phyloP scores from a whole-genome alignment of 192 early-diverging fungal genomes.

The Pilobolus umbonatus region DNA sequence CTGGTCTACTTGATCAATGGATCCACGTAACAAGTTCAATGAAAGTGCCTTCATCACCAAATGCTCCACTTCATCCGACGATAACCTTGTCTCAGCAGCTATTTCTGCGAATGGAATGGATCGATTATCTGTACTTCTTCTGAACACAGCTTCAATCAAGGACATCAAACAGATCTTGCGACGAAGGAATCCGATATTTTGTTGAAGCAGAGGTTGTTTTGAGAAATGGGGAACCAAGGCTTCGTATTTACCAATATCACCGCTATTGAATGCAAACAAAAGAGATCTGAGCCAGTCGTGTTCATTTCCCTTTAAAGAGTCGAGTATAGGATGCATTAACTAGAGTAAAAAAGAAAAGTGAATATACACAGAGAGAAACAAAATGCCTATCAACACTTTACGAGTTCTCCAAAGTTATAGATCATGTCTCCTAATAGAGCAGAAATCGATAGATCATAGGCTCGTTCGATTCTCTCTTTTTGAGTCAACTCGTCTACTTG shows the following conservation, averaged over 20 bases:
- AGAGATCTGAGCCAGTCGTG: constrained; percentile 83
- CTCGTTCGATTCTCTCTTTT: constrained; percentile 81
- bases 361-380: neutral
- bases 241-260: constrained; percentile 92
- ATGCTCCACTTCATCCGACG: constrained; percentile 88
- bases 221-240: constrained; percentile 65
- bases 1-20: constrained; percentile 93
- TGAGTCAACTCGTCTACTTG: constrained; percentile 72
- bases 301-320: constrained; percentile 67
- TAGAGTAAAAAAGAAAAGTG: constrained; percentile 30
- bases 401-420: constrained; percentile 99
- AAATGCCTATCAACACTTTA: constrained; percentile 35
- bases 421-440: constrained; percentile 93
- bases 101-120: constrained; percentile 76
- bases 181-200: constrained; percentile 68
- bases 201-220: constrained; percentile 76
- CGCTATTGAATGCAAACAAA: constrained; percentile 89
- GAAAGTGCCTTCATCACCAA: constrained; percentile 97
- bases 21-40: constrained; percentile 86
- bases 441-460: constrained; percentile 85
- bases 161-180: constrained; percentile 99
- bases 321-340: constrained; percentile 87
- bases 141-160: constrained; percentile 91
- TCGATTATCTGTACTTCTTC: constrained; percentile 69
- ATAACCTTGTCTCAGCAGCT: constrained; percentile 75